A percentile compares a stretch with the other conserved stretches of the same genome.
phyloP scores from a whole-genome alignment of 345 rosid genomes.

The Salix arbutifolia region DNA sequence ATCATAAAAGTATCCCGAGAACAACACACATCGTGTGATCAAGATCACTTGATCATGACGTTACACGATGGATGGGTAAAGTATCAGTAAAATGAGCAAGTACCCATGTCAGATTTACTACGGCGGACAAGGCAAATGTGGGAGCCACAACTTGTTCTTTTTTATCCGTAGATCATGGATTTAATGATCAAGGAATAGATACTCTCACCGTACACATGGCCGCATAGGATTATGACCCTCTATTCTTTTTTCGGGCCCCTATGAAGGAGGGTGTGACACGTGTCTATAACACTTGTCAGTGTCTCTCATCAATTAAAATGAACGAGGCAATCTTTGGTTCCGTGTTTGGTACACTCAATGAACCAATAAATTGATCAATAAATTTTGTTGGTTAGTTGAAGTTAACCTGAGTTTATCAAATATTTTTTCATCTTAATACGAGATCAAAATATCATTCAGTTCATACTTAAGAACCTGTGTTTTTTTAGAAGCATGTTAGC shows the following conservation, averaged over 20 bases:
- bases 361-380: no score
- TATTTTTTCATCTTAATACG: no score
- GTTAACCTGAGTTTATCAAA: no score
- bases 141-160: not conserved
- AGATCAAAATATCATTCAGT: no score
- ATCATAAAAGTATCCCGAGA: not conserved
- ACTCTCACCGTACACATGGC: slow-evolving; percentile 33
- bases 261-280: not conserved
- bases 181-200: not conserved
- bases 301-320: slow-evolving; percentile 19
- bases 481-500: no score
- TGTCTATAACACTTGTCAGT: slow-evolving; percentile 11
- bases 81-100: not conserved
- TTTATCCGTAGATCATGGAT: slow-evolving; percentile 21
- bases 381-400: no score
- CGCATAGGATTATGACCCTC: not conserved
- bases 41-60: slow-evolving; percentile 19
- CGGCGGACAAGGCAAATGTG: not conserved
- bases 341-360: not conserved
- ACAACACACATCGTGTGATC: slow-evolving; percentile 9
- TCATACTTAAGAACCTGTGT: no score
- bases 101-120: not conserved
- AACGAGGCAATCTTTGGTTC: slow-evolving; percentile 33
- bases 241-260: slow-evolving; percentile 6
- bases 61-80: slow-evolving; percentile 2